These are phyloP conservation scores for Aspergillus cejpii DNA, from an alignment of 2,329 filamentous ascomycete genomes.

Conservation along the genomic window DNA sequence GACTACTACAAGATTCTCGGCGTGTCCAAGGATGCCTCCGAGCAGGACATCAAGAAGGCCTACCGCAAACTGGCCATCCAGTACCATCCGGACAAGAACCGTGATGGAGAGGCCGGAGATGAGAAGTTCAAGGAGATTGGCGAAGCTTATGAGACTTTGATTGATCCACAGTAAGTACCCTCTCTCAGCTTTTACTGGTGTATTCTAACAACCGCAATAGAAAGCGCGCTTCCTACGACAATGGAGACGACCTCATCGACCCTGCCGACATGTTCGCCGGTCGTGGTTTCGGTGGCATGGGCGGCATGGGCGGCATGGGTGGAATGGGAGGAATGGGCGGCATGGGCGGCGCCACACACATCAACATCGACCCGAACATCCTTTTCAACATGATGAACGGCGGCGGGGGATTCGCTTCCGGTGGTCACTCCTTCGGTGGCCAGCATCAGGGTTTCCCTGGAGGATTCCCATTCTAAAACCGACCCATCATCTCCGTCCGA, in stretches of 20 bases:
- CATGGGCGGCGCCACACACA: conserved; percentile 45
- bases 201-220: conserved; percentile 39
- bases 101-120: conserved; percentile 66
- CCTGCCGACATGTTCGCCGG: conserved; percentile 77
- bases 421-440: conserved; percentile 39
- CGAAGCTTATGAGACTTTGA: conserved; percentile 93
- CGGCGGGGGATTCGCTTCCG: conserved; percentile 45
- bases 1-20: conserved; percentile 98
- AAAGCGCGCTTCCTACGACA: conserved; percentile 86
- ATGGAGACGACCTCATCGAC: conserved; percentile 83
- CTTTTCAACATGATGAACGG: conserved; percentile 80
- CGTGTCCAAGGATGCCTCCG: conserved; percentile 75
- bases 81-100: conserved; percentile 97
- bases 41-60: conserved; percentile 87
- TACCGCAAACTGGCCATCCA: conserved; percentile 92
- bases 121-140: conserved; percentile 97
- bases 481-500: conserved; percentile 1
- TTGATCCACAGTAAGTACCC: conserved; percentile 73
- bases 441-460: conserved; percentile 44
- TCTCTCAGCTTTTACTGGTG: conserved; percentile 1
- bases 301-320: conserved; percentile 44
- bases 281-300: conserved; percentile 45
- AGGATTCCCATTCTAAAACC: conserved; percentile 52
- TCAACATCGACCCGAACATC: conserved; percentile 65
- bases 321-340: conserved; percentile 50